A percentile compares a stretch with the other conserved stretches of the same genome.
Evolutionary conservation across 768 basidiomycete genomes (phyloP).

Genomic region (Tricholoma terreum): DNA sequence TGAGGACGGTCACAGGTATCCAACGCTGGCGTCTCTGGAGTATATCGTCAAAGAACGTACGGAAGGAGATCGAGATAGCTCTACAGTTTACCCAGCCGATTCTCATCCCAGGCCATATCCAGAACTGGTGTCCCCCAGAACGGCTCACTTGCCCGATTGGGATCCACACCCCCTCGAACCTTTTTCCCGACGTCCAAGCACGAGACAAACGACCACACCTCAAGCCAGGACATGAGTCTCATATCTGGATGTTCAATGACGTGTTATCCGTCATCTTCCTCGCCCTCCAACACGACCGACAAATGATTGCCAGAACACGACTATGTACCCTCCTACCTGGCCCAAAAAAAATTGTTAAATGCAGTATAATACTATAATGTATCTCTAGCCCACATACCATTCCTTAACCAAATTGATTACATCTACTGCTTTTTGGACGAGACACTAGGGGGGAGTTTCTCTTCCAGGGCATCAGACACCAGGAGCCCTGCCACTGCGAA

Average conservation of each 20-base stretch:
- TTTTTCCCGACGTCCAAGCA: constrained; percentile 32
- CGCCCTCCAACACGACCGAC: background rate
- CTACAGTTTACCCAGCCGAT: constrained; percentile 2
- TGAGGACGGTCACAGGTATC: constrained; percentile 48
- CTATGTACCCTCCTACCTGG: background rate
- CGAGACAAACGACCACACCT: constrained; percentile 10
- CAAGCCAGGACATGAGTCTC: background rate
- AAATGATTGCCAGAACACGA: background rate
- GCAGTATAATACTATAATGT: background rate
- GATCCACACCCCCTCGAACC: constrained; percentile 37
- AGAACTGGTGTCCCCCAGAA: constrained; percentile 15
- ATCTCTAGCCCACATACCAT: constrained; percentile 11
- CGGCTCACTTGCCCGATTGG: constrained; percentile 21
- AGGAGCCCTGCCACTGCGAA: constrained; percentile 46
- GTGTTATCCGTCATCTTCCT: background rate
- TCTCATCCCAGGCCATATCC: constrained; percentile 3
- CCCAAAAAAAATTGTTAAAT: background rate
- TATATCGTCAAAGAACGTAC: constrained; percentile 23
- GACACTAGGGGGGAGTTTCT: constrained; percentile 26
- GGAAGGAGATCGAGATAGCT: background rate
- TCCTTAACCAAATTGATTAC: constrained; percentile 1
- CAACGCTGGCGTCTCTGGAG: constrained; percentile 39
- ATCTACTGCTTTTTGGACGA: background rate
- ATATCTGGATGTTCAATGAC: background rate
- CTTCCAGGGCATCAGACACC: constrained; percentile 52